Percentiles rank a stretch among this genome's conserved stretches.
Conservation (phyloP, 2,329 filamentous ascomycete genomes). For the Penicillium freii region DNA sequence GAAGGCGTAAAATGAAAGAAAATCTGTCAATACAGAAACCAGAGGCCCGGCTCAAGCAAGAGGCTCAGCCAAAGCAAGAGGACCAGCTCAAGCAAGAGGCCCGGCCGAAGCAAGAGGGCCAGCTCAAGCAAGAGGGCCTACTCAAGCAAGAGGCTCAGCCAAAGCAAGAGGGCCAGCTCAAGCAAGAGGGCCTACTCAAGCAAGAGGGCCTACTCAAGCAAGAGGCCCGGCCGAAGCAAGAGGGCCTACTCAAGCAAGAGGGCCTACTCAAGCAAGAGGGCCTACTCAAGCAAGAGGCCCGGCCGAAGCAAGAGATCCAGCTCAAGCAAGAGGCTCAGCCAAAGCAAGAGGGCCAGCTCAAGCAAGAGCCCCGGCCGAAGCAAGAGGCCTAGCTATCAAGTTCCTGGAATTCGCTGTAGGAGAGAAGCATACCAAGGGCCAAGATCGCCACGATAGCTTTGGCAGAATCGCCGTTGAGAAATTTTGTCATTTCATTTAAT, state of each 20-base stretch:
- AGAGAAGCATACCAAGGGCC: background rate
- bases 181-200: background rate
- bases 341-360: background rate
- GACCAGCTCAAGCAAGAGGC: fast-evolving
- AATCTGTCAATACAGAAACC: background rate
- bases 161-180: background rate
- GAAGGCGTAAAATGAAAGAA: background rate
- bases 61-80: background rate
- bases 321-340: background rate
- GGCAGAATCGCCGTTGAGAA: no score
- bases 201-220: no score
- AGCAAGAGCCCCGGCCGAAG: background rate
- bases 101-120: background rate
- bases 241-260: background rate
- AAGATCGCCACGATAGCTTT: background rate
- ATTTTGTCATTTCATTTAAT: background rate
- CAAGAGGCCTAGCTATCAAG: background rate
- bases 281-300: background rate
- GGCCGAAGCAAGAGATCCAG: background rate
- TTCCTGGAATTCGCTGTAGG: background rate
- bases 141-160: no score
- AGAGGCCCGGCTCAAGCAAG: background rate
- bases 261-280: background rate
- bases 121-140: background rate
- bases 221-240: no score